These are phyloP conservation scores for Peronospora belbahrii DNA, from an alignment of 352 stramenopile species.

Conservation along the genomic window DNA sequence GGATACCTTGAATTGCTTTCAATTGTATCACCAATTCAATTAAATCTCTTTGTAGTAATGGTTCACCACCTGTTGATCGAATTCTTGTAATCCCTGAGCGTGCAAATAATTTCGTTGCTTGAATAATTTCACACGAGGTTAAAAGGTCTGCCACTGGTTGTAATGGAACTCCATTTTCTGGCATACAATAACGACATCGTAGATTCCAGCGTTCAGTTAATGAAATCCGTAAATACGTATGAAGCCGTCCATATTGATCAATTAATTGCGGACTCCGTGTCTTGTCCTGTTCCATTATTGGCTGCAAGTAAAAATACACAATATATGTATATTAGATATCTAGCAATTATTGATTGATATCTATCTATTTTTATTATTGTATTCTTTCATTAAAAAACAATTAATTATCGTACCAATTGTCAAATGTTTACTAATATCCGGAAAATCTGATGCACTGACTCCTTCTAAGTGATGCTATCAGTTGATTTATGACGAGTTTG, in stretches of 20 bases:
- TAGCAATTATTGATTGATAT: no score
- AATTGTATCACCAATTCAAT: constrained; percentile 44
- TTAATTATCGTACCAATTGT: constrained; percentile 19
- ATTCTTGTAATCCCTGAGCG: constrained; percentile 88
- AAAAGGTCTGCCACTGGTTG: constrained; percentile 76
- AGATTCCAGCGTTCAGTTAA: constrained; percentile 96
- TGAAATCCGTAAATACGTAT: constrained; percentile 95
- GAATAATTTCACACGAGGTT: constrained; percentile 88
- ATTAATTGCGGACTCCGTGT: constrained; percentile 27
- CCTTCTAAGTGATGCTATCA: background rate
- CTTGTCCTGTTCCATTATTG: constrained; percentile 3
- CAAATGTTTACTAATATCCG: constrained; percentile 34
- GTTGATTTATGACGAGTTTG: background rate
- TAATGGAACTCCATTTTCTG: constrained; percentile 87
- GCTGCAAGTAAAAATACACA: no score
- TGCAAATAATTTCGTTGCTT: constrained; percentile 85
- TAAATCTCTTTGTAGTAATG: constrained; percentile 52
- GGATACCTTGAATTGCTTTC: constrained; percentile 56
- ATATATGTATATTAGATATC: no score
- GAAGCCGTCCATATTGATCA: constrained; percentile 85
- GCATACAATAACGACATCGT: constrained; percentile 96
- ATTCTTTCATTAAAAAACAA: no score
- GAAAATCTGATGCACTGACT: constrained; percentile 36
- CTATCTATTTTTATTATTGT: no score
- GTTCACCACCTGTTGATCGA: constrained; percentile 93